Conservation (phyloP, 1,284 basidiomycete genomes). For the Trichosporon coremiiforme region DNA sequence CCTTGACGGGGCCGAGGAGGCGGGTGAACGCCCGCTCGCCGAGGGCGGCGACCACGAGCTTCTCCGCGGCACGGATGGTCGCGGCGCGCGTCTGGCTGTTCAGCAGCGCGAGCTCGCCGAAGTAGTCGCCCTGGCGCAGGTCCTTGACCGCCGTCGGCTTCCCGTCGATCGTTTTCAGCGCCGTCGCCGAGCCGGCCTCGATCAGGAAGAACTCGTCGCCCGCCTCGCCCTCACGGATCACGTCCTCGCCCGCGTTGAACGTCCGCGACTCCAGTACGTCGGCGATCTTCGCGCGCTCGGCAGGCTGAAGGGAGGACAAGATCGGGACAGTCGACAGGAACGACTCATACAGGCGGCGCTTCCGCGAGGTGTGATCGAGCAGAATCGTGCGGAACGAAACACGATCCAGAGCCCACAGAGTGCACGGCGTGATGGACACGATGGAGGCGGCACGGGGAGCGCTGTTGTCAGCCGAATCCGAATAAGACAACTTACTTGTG, state of each 20-base stretch:
- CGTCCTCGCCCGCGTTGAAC: slow-evolving; percentile 78
- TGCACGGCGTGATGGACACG: slow-evolving; percentile 77
- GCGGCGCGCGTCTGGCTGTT: slow-evolving; percentile 86
- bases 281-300: slow-evolving; percentile 93
- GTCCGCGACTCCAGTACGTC: slow-evolving; percentile 86
- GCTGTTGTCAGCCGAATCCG: slow-evolving; percentile 33
- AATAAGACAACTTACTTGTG: slow-evolving; percentile 65
- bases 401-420: slow-evolving; percentile 92
- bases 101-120: slow-evolving; percentile 87
- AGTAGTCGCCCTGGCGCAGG: slow-evolving; percentile 91
- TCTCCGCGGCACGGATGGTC: slow-evolving; percentile 79
- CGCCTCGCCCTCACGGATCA: slow-evolving; percentile 88
- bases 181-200: slow-evolving; percentile 86
- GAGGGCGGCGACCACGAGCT: slow-evolving; percentile 87
- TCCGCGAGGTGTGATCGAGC: slow-evolving; percentile 67
- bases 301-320: slow-evolving; percentile 77
- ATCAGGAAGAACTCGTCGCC: slow-evolving; percentile 98
- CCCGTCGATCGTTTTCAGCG: slow-evolving; percentile 73
- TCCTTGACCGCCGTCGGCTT: slow-evolving; percentile 72
- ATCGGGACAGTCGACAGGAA: slow-evolving; percentile 92
- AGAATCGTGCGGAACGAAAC: slow-evolving; percentile 98
- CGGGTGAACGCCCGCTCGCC: slow-evolving; percentile 94
- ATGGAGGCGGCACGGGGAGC: slow-evolving; percentile 95
- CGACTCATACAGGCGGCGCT: slow-evolving; percentile 91
- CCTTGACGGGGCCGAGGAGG: slow-evolving; percentile 74